Percentiles rank a stretch among this genome's conserved stretches.
These are phyloP conservation scores for Phellopilus nigrolimitatus DNA, from an alignment of 1,284 basidiomycete species.

Conservation along the genomic window DNA sequence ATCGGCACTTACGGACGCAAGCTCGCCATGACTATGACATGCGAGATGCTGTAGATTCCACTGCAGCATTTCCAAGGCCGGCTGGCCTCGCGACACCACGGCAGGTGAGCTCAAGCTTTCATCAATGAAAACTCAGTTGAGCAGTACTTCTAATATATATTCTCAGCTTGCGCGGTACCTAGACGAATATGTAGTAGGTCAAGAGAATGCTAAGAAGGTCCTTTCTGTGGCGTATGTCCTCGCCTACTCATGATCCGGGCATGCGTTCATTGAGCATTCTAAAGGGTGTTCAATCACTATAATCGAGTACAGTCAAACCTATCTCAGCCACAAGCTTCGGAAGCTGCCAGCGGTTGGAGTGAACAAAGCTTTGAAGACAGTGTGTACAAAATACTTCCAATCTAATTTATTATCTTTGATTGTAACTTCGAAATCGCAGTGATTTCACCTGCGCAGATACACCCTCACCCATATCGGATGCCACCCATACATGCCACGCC, in stretches of 20 bases:
- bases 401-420: background rate
- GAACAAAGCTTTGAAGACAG: slow-evolving; percentile 17
- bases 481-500: slow-evolving; percentile 34
- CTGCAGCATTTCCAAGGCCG: slow-evolving; percentile 28
- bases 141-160: background rate
- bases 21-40: slow-evolving; percentile 36
- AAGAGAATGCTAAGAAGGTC: slow-evolving; percentile 88
- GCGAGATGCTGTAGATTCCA: slow-evolving; percentile 29
- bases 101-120: slow-evolving; percentile 43
- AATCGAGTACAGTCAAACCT: slow-evolving; percentile 72
- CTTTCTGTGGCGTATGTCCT: slow-evolving; percentile 79
- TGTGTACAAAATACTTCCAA: background rate
- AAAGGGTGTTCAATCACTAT: slow-evolving; percentile 90
- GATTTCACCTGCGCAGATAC: slow-evolving; percentile 50
- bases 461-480: slow-evolving; percentile 44
- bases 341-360: slow-evolving; percentile 31
- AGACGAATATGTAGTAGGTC: slow-evolving; percentile 88
- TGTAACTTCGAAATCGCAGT: slow-evolving; percentile 26
- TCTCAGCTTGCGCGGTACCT: slow-evolving; percentile 79
- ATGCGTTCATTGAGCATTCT: slow-evolving; percentile 20
- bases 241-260: slow-evolving; percentile 13
- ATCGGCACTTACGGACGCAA: slow-evolving; percentile 36
- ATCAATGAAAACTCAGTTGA: background rate
- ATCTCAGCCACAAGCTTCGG: slow-evolving; percentile 42
- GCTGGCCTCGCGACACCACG: slow-evolving; percentile 61